A percentile compares a stretch with the other conserved stretches of the same genome.
These are phyloP conservation scores for Boechera retrofracta DNA, from an alignment of 345 rosid species.

Conservation along the genomic window DNA sequence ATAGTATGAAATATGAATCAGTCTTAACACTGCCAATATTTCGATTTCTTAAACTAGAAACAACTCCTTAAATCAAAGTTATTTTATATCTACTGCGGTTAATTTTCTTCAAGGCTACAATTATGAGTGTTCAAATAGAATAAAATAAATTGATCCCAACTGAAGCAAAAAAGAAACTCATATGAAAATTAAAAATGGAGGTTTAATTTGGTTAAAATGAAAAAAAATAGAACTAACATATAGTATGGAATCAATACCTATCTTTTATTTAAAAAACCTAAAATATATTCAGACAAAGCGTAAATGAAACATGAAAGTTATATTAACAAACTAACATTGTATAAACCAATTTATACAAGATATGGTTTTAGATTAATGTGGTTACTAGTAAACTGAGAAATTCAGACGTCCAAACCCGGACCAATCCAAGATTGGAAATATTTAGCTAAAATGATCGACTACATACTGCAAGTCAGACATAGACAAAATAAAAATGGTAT, in stretches of 20 bases:
- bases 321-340: neutral
- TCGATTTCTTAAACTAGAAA: neutral
- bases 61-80: neutral
- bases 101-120: neutral
- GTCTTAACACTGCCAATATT: conserved; percentile 3
- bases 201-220: neutral
- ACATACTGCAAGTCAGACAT: neutral
- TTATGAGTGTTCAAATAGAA: neutral
- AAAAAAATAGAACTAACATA: neutral
- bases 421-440: neutral
- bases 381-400: neutral
- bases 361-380: neutral
- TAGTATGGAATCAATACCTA: neutral
- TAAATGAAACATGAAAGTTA: neutral
- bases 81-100: neutral
- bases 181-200: neutral
- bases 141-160: neutral
- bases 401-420: neutral
- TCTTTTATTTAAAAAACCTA: neutral
- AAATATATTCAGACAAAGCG: neutral
- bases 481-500: neutral
- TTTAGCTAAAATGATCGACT: neutral
- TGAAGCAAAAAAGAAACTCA: neutral
- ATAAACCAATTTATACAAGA: neutral
- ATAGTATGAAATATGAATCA: conserved; percentile 1